Conservation (phyloP, 768 basidiomycete genomes). For the Boletus reticulatus region DNA sequence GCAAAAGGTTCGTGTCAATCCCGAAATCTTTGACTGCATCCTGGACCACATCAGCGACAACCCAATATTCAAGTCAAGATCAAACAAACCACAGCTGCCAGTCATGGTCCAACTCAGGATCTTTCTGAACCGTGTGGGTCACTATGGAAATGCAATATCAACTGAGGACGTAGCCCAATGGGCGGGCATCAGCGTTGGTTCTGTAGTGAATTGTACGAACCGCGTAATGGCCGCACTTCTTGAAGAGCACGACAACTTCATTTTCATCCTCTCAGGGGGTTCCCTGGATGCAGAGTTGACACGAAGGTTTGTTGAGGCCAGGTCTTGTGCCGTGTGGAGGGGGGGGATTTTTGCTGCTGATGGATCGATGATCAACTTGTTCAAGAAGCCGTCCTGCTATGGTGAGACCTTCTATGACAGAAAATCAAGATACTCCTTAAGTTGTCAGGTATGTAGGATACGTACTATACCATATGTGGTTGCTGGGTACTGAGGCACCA, state of each 20-base stretch:
- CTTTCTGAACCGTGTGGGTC: background rate
- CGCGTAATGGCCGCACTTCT: background rate
- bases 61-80: background rate
- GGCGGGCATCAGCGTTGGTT: background rate
- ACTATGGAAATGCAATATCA: background rate
- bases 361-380: too few species aligned
- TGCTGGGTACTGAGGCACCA: too few species aligned
- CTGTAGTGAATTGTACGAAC: background rate
- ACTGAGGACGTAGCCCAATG: background rate
- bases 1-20: too few species aligned
- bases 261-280: background rate
- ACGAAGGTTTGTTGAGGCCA: background rate
- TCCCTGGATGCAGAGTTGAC: background rate
- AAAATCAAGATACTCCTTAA: too few species aligned
- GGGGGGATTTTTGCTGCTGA: too few species aligned
- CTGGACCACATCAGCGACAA: too few species aligned
- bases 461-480: too few species aligned
- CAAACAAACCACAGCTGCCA: background rate
- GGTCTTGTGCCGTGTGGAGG: too few species aligned
- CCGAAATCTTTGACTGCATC: too few species aligned
- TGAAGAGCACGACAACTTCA: background rate
- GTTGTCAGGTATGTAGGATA: constrained; percentile 12
- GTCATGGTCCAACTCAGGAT: background rate
- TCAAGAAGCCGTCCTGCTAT: too few species aligned
- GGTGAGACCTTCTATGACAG: too few species aligned